Base-by-base conservation (phyloP, 306 rosid genomes). In the Cucumis cinereus region DNA sequence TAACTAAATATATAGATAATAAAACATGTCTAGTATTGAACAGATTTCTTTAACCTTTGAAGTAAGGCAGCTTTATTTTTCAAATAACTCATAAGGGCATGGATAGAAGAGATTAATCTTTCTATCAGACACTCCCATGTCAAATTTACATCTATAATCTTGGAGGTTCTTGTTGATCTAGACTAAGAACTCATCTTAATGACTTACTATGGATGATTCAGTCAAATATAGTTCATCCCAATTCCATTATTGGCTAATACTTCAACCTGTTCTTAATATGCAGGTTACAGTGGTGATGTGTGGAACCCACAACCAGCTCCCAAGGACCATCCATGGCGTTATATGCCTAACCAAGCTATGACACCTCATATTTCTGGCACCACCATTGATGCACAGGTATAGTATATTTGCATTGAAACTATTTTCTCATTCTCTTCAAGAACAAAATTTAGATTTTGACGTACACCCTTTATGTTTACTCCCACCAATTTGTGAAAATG, bases 281-380 rank as follows among this genome's bases (percentile, higher is more conserved):
- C 80, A 94, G 98, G 98, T 59, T 94, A 94, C 77, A 79, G 98
- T 72, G 98, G 98, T 8, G 98, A 94, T 84, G 98, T 94, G 73
- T 92, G 99, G 99, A 35, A 73, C 62, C 96, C 95, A 28, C 99
- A 94, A 78, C 99, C 99, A 57, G 96, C 99, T 76, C 99, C 99
- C 11, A 92, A 94, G 84, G 99, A 94, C 82, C 99, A 94, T 74
- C 99, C 99, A 73, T 94, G 99, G 99, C 99, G 99, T 58, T 82
- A 88, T 85, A 94, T 94, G 98, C 96, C 98, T 23, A 94, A 94
- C 82, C 96, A 94, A 19, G 97, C 99, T 45, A 94, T 94, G 99
- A 94, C 99, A 73, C 99, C 99, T 77, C 99, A 94, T 78, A 58
- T 88, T 75, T 94, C 97, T 50, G 97, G 99, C 24, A 94, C 99